Conservation (phyloP, 1,284 basidiomycete genomes). For the Papiliotrema laurentii region DNA sequence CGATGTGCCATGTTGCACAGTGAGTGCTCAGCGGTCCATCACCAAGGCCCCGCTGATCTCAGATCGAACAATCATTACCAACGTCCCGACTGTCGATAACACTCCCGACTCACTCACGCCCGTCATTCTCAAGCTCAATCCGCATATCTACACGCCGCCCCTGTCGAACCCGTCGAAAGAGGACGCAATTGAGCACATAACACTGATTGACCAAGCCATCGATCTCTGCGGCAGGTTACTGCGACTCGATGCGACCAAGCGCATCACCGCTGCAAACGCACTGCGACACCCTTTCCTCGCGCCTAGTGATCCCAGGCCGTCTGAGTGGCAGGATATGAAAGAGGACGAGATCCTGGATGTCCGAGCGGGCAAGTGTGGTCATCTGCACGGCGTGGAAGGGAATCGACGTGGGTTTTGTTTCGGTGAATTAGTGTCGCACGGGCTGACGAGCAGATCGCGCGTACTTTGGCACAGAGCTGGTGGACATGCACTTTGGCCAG, state of each 20-base stretch:
- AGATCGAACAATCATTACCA: slow-evolving; percentile 83
- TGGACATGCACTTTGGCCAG: slow-evolving; percentile 41
- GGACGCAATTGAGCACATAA: slow-evolving; percentile 50
- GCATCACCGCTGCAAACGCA: slow-evolving; percentile 69
- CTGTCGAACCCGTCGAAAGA: slow-evolving; percentile 33
- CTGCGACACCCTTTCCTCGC: slow-evolving; percentile 71
- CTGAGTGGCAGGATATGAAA: slow-evolving; percentile 4
- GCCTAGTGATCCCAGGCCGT: slow-evolving; percentile 8
- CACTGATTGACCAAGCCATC: slow-evolving; percentile 61
- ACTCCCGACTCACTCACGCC: slow-evolving; percentile 65
- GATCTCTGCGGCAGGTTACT: slow-evolving; percentile 68
- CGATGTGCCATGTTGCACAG: slow-evolving; percentile 83
- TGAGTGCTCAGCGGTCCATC: slow-evolving; percentile 50
- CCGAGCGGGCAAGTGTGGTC: slow-evolving; percentile 36
- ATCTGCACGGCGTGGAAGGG: slow-evolving; percentile 27
- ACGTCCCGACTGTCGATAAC: slow-evolving; percentile 67
- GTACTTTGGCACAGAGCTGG: slow-evolving; percentile 25
- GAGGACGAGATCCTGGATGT: slow-evolving; percentile 20
- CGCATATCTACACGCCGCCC: slow-evolving; percentile 60
- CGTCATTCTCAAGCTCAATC: slow-evolving; percentile 73
- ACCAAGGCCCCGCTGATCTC: slow-evolving; percentile 6
- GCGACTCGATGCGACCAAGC: slow-evolving; percentile 66
- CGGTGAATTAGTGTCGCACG: background rate
- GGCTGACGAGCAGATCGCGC: slow-evolving; percentile 25
- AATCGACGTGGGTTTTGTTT: slow-evolving; percentile 34